Conservation (phyloP, 2,329 filamentous ascomycete species). For the Hypomyces rosellus region DNA sequence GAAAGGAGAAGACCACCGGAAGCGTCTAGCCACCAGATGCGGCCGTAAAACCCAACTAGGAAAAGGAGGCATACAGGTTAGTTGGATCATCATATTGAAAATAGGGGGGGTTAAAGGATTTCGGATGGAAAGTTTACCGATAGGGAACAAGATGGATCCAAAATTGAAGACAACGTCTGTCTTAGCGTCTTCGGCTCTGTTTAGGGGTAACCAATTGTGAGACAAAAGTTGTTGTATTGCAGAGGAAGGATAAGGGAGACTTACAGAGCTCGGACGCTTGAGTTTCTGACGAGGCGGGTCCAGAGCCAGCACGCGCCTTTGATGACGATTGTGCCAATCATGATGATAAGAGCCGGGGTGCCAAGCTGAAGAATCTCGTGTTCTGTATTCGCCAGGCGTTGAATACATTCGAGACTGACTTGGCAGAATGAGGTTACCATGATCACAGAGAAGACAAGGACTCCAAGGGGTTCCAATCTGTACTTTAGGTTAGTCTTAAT, state of each 20-base stretch:
- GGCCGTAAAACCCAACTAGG: conserved; percentile 63
- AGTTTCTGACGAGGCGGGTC: conserved; percentile 81
- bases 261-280: conserved; percentile 71
- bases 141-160: conserved; percentile 81
- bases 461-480: conserved; percentile 70
- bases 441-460: conserved; percentile 75
- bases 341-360: conserved; percentile 67
- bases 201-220: conserved; percentile 6
- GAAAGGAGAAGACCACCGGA: conserved; percentile 75
- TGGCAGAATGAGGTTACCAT: conserved; percentile 84
- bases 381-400: conserved; percentile 54
- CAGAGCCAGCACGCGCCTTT: conserved; percentile 81
- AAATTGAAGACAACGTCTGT: conserved; percentile 87
- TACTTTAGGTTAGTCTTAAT: conserved; percentile 15
- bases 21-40: conserved; percentile 78
- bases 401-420: conserved; percentile 64
- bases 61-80: background rate
- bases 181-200: conserved; percentile 44
- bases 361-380: conserved; percentile 68
- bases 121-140: conserved; percentile 38
- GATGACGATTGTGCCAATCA: conserved; percentile 74
- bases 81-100: no score
- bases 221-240: background rate
- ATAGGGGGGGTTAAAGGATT: background rate
- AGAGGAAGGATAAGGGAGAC: conserved; percentile 20